These are phyloP conservation scores for Cladobotryum mycophilum DNA, from an alignment of 2,329 filamentous ascomycete species.

Conservation along the genomic window DNA sequence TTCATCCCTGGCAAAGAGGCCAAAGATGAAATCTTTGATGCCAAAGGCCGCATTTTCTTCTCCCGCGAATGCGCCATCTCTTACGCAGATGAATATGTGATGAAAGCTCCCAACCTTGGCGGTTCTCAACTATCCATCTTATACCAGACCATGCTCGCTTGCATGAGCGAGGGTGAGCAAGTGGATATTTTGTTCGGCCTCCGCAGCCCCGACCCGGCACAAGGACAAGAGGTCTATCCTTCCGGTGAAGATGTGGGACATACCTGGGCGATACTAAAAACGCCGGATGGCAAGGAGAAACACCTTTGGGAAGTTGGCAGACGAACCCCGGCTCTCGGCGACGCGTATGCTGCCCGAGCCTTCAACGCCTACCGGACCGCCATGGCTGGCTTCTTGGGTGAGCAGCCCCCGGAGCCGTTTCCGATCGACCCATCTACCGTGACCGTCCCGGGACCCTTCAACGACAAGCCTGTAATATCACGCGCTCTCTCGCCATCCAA, in stretches of 20 bases:
- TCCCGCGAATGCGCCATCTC: constrained; percentile 8
- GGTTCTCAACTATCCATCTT: background rate
- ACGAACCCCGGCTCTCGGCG: constrained; percentile 9
- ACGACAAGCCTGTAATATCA: constrained; percentile 12
- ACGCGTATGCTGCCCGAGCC: constrained; percentile 11
- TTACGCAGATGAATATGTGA: constrained; percentile 14
- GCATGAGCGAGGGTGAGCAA: constrained; percentile 12
- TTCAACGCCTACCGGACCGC: constrained; percentile 14
- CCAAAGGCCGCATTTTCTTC: constrained; percentile 14
- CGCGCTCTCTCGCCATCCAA: constrained; percentile 14
- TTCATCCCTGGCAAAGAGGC: constrained; percentile 15
- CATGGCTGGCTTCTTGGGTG: constrained; percentile 9
- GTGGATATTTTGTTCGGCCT: constrained; percentile 16
- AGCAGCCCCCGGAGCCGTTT: background rate
- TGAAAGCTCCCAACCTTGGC: constrained; percentile 3
- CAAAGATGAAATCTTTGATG: constrained; percentile 15
- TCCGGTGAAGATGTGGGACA: constrained; percentile 13
- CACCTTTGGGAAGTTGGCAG: constrained; percentile 14
- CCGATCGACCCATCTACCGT: background rate
- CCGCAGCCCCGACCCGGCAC: constrained; percentile 5
- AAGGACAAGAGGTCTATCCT: constrained; percentile 4
- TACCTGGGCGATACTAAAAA: constrained; percentile 13
- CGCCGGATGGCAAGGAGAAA: constrained; percentile 9
- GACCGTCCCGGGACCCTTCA: constrained; percentile 3
- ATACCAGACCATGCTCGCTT: constrained; percentile 12